These are phyloP conservation scores for Climacium dendroides DNA, from an alignment of 225 moss, liverwort and hornwort species.

Conservation along the genomic window DNA sequence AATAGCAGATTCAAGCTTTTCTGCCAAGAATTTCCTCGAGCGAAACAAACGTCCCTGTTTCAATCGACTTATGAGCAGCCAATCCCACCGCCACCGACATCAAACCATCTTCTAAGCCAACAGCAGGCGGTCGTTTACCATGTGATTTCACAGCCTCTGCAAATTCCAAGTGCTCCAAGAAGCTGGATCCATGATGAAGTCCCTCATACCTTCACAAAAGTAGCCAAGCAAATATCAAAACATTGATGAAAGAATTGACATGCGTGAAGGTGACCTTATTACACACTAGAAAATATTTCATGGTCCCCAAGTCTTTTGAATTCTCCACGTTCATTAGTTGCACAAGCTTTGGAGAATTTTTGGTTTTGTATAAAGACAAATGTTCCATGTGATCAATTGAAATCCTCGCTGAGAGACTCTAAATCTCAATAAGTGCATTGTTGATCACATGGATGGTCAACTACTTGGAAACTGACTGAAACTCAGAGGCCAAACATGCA, in stretches of 20 bases:
- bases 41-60: constrained; percentile 29
- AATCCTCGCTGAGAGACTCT: too few species aligned
- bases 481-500: too few species aligned
- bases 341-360: background rate
- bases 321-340: background rate
- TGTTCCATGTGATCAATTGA: background rate
- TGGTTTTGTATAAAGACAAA: background rate
- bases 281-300: background rate
- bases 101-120: constrained; percentile 50
- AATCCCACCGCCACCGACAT: constrained; percentile 69
- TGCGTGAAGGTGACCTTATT: background rate
- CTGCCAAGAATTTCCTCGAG: constrained; percentile 17
- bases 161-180: constrained; percentile 68
- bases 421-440: background rate
- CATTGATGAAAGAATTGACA: background rate
- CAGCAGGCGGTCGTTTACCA: constrained; percentile 32
- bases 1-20: background rate
- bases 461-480: background rate
- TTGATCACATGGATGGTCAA: background rate
- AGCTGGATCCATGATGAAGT: constrained; percentile 77
- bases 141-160: constrained; percentile 48
- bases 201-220: constrained; percentile 54
- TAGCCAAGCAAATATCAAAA: background rate
- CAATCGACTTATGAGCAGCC: constrained; percentile 71
- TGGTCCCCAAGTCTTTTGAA: too few species aligned